These are phyloP conservation scores for Candida glucosophila DNA, from an alignment of 1,139 yeast genomes.

Conservation along the genomic window DNA sequence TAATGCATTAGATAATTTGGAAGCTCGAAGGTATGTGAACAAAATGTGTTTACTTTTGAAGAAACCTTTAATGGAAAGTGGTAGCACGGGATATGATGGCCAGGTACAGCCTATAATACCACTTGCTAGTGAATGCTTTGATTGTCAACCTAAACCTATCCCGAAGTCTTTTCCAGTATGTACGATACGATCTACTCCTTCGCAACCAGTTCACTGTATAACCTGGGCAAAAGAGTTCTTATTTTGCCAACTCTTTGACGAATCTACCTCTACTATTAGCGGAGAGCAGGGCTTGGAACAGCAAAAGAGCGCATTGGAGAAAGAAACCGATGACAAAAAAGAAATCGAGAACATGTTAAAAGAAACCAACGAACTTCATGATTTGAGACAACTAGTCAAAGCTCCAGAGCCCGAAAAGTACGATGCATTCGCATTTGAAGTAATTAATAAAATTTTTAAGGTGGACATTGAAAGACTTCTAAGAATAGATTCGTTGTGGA, in stretches of 20 bases:
- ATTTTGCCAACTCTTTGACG: slow-evolving; percentile 73
- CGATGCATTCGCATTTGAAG: slow-evolving; percentile 21
- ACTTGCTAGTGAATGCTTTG: slow-evolving; percentile 82
- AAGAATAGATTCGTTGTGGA: slow-evolving; percentile 73
- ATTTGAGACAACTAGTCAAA: slow-evolving; percentile 43
- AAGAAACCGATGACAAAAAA: slow-evolving; percentile 47
- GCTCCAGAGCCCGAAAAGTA: slow-evolving; percentile 13
- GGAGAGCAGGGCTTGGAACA: slow-evolving; percentile 10
- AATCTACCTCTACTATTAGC: slow-evolving; percentile 21
- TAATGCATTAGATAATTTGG: slow-evolving; percentile 90
- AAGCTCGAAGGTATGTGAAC: slow-evolving; percentile 87
- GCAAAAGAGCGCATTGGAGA: slow-evolving; percentile 31
- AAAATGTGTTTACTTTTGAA: slow-evolving; percentile 65
- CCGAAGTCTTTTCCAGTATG: slow-evolving; percentile 94
- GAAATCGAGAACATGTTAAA: slow-evolving; percentile 62
- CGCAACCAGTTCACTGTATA: slow-evolving; percentile 91
- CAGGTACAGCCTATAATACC: slow-evolving; percentile 90
- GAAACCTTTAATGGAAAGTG: slow-evolving; percentile 82
- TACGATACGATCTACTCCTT: slow-evolving; percentile 93
- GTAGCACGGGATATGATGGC: slow-evolving; percentile 92
- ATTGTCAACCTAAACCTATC: slow-evolving; percentile 77
- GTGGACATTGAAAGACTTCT: slow-evolving; percentile 70
- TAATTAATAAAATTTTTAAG: slow-evolving; percentile 50
- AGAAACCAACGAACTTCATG: slow-evolving; percentile 72
- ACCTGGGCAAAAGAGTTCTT: slow-evolving; percentile 96